These are phyloP conservation scores for Diutina pseudorugosa DNA, from an alignment of 1,139 yeast genomes.

Conservation along the genomic window DNA sequence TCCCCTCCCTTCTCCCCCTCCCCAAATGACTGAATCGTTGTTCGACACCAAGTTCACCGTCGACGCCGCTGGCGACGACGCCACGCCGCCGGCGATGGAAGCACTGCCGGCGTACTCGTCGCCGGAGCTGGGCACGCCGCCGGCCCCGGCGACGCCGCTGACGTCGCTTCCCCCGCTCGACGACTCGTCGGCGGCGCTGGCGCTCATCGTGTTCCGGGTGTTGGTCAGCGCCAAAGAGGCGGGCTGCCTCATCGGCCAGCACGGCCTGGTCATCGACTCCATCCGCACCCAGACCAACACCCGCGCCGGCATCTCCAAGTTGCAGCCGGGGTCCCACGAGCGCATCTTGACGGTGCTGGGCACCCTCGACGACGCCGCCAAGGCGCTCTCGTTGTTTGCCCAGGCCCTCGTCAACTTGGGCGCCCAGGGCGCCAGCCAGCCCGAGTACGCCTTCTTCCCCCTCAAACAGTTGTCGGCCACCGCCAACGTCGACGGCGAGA, in stretches of 20 bases:
- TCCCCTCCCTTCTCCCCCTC: not conserved
- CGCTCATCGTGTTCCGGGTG: conserved; percentile 29
- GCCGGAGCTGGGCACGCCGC: not conserved
- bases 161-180: not conserved
- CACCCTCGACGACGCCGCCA: conserved; percentile 58
- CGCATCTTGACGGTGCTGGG: conserved; percentile 79
- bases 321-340: conserved; percentile 73
- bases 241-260: conserved; percentile 83
- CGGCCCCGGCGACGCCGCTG: not conserved
- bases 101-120: not conserved
- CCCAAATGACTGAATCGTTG: conserved; percentile 28
- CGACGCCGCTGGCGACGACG: conserved; percentile 9
- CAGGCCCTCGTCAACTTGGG: conserved; percentile 35
- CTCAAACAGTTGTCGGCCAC: conserved; percentile 45
- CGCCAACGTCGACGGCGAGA: conserved; percentile 38
- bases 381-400: conserved; percentile 63
- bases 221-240: conserved; percentile 81
- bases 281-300: conserved; percentile 70
- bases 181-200: not conserved
- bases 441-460: conserved; percentile 42
- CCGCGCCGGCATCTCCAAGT: conserved; percentile 81
- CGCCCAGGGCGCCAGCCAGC: conserved; percentile 8
- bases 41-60: conserved; percentile 26
- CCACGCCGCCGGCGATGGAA: not conserved
- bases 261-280: conserved; percentile 69